Percentiles rank a stretch among this genome's conserved stretches.
Evolutionary conservation across 1,284 basidiomycete genomes (phyloP).

Genomic region (Microbotryum violaceum): DNA sequence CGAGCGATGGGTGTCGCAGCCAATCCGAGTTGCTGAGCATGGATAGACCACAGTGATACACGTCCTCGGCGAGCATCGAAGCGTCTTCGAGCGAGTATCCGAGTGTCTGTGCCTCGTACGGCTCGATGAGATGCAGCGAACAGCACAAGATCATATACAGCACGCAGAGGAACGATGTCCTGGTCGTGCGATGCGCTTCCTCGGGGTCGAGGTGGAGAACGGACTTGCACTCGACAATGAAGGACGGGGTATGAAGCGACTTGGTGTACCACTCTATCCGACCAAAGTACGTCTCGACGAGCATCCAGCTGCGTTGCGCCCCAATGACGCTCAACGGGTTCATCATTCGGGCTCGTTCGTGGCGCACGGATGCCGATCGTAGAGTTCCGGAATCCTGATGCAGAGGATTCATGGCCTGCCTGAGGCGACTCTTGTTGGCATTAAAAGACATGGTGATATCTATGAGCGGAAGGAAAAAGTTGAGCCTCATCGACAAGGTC

Average conservation of each 20-base stretch:
- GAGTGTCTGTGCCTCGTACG: conserved; percentile 17
- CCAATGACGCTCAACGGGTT: not conserved
- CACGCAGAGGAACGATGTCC: conserved; percentile 30
- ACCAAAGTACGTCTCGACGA: not conserved
- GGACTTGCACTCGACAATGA: not conserved
- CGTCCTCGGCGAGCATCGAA: conserved; percentile 27
- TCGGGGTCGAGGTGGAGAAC: not conserved
- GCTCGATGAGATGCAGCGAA: conserved; percentile 34
- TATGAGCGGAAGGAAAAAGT: too few species aligned
- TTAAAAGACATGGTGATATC: too few species aligned
- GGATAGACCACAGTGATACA: conserved; percentile 35
- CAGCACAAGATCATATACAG: conserved; percentile 37
- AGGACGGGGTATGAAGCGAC: not conserved
- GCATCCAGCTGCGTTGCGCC: not conserved
- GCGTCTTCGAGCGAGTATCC: conserved; percentile 30
- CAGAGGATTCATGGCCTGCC: too few species aligned
- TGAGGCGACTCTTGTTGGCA: too few species aligned
- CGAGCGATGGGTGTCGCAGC: conserved; percentile 35
- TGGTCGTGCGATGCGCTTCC: not conserved
- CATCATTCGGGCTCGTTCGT: not conserved
- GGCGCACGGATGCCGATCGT: not conserved
- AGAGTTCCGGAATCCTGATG: not conserved
- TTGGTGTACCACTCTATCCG: conserved; percentile 2
- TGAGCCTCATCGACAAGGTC: too few species aligned
- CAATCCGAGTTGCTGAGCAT: conserved; percentile 37